Percentiles rank a stretch among this genome's conserved stretches.
These are phyloP conservation scores for Papilionanthe hybrid DNA, from an alignment of 116 monocot genomes.

Conservation along the genomic window DNA sequence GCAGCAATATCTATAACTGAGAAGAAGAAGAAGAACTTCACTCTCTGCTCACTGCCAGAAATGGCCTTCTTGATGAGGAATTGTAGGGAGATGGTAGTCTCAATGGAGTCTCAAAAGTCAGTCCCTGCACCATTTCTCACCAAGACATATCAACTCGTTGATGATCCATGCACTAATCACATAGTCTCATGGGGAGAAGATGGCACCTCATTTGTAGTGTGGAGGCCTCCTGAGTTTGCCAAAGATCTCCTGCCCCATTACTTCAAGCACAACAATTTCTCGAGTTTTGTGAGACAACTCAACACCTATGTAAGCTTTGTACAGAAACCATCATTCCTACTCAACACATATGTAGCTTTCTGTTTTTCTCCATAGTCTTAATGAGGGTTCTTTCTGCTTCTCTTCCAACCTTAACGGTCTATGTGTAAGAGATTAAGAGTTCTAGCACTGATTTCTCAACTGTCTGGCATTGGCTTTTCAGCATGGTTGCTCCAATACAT, in stretches of 20 bases:
- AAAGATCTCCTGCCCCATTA: constrained; percentile 78
- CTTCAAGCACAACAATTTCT: constrained; percentile 96
- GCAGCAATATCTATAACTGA: constrained; percentile 5
- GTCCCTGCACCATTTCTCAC: constrained; percentile 80
- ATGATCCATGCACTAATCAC: constrained; percentile 69
- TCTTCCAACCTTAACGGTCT: neutral
- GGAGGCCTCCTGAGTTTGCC: constrained; percentile 76
- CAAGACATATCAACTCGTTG: constrained; percentile 81
- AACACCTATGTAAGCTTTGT: constrained; percentile 70
- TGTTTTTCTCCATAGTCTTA: neutral
- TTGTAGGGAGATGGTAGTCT: constrained; percentile 53
- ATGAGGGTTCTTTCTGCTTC: neutral
- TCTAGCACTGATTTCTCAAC: neutral
- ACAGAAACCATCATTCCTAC: neutral
- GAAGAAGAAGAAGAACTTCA: constrained; percentile 5
- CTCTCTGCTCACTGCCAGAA: constrained; percentile 17
- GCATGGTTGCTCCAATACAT: neutral
- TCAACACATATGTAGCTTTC: neutral
- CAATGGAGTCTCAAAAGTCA: constrained; percentile 49
- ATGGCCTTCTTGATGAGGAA: constrained; percentile 43
- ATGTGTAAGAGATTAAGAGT: neutral
- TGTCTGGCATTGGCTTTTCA: neutral
- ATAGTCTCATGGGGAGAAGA: constrained; percentile 91
- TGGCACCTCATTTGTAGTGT: constrained; percentile 71
- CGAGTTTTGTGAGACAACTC: constrained; percentile 89